Evolutionary conservation across 768 basidiomycete species (phyloP), one percentile per base, ranked within the genome.

Genomic region (Tylopilus intermedius): DNA sequence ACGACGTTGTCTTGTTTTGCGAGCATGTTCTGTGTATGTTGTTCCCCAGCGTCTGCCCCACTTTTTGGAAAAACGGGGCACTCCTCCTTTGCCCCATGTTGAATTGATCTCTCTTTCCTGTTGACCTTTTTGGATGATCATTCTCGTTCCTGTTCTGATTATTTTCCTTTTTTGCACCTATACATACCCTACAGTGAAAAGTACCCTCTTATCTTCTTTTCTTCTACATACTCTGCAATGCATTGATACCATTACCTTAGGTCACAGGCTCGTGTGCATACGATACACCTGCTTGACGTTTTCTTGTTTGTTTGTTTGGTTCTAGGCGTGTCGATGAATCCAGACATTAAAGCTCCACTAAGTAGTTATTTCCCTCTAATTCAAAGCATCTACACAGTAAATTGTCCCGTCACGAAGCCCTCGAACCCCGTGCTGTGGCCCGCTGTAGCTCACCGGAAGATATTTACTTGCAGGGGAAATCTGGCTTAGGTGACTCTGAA

Each of bases 11-110:
- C 6, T 32, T 61, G 45, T 53, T 49, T 48, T 53, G 43, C 26
- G 39, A 49, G 14, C 42, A 51, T 59, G 49, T 51, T 58, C 30
- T 49, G 13, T 61, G 45, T 62, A 48, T 41, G 49, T 49, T 58
- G 24, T 44, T 42, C 29, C 8, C 21, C 2, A 42, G 30, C 21
- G 35, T 32, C 15, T 21, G 14, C 32, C 30, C 26, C 13, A 33
- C 33, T 11, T 21, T 21, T 11, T 13, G n/a, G 43, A 57, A 53
- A 35, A 14, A 33, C 11, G 13, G 33, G 33, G 33, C 26, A 9
- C 13, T 3, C 14, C 35, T 29, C 33, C 15, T 46, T 13, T 22
- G 5, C 29, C 3, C 21, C 9, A 21, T 40, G 1, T 40, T 15
- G 30, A 30, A 10, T 30, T 30, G 30, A 30, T 15, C 0, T 13